Evolutionary conservation across 225 moss, liverwort and hornwort species (phyloP), one percentile per base, ranked within the genome.

Genomic region (Antitrichia curtipendula): DNA sequence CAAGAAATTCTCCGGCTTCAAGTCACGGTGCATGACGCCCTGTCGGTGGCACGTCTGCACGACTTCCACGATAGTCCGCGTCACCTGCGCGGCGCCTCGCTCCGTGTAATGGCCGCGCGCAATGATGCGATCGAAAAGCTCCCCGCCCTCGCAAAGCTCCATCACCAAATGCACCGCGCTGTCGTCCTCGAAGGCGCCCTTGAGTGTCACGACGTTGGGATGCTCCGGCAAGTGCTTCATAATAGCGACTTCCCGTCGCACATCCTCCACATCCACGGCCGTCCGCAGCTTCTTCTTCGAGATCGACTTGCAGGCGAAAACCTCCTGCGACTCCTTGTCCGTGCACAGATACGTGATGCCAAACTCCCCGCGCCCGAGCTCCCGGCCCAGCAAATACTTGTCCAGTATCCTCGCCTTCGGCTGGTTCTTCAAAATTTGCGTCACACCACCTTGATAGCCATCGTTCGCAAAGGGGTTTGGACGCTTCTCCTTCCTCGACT

Each of bases 101-200:
- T 97, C 97, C 34, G 96, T 96, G 89, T 97, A 97, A 75, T 97
- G 97, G 14, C 97, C 97, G 17, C 96, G 92, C 32, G 96, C 97
- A 84, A 97, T 97, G 89, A 97, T 97, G 56, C 97, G 97, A 90
- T 97, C 97, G 52, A 97, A 97, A 16, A 97, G 94, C 87, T 97
- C 97, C 47, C 97, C 97, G 59, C 97, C 97, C 90, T 96, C 97
- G 59, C 97, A 97, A 40, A 97, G 92, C 94, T 97, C 97, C 97
- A 97, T 97, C 38, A 95, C 97, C 81, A 97, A 92, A 91, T 97
- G 97, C 78, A 97, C 97, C 28, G 96, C 96, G 86, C 71, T 89
- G 78, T 97, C 96, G 59, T 97, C 97, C 85, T 97, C 95, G 13
- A 85, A 95, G 24, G 95, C 96, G 2, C 93, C 97, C 83, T 93